These are phyloP conservation scores for Xylariales sp. DNA, from an alignment of 2,329 filamentous ascomycete species.

Conservation along the genomic window DNA sequence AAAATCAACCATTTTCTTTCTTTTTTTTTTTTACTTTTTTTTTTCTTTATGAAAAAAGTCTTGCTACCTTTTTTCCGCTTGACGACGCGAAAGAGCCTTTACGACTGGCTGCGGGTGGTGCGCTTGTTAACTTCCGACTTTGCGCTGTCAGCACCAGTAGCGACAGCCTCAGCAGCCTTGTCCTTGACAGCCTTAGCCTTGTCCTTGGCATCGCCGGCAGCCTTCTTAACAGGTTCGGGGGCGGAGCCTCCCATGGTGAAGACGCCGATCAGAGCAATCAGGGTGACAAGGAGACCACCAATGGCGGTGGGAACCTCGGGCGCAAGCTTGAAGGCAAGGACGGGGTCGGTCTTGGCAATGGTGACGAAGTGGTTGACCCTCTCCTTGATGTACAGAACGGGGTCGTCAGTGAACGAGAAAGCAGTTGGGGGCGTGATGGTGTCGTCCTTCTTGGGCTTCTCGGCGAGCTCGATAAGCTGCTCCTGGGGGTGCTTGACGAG, in stretches of 20 bases:
- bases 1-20: too few species aligned
- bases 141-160: slow-evolving; percentile 64
- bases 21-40: too few species aligned
- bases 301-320: slow-evolving; percentile 86
- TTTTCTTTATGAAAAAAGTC: not conserved
- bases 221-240: slow-evolving; percentile 70
- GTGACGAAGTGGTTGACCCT: slow-evolving; percentile 89
- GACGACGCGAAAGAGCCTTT: slow-evolving; percentile 12
- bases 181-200: slow-evolving; percentile 74
- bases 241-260: slow-evolving; percentile 60
- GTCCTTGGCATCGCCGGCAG: slow-evolving; percentile 59
- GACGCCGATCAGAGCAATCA: slow-evolving; percentile 67
- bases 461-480: slow-evolving; percentile 71
- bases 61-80: not conserved
- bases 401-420: slow-evolving; percentile 87
- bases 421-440: slow-evolving; percentile 68
- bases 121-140: slow-evolving; percentile 70
- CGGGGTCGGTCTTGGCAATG: slow-evolving; percentile 74
- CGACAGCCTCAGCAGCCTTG: slow-evolving; percentile 58
- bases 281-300: slow-evolving; percentile 62
- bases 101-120: slow-evolving; percentile 52
- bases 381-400: slow-evolving; percentile 81
- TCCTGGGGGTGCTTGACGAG: slow-evolving; percentile 83
- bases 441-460: slow-evolving; percentile 69
- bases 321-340: slow-evolving; percentile 82